Conservation (phyloP, 2,329 filamentous ascomycete species). For the Chaetomium globosum region DNA sequence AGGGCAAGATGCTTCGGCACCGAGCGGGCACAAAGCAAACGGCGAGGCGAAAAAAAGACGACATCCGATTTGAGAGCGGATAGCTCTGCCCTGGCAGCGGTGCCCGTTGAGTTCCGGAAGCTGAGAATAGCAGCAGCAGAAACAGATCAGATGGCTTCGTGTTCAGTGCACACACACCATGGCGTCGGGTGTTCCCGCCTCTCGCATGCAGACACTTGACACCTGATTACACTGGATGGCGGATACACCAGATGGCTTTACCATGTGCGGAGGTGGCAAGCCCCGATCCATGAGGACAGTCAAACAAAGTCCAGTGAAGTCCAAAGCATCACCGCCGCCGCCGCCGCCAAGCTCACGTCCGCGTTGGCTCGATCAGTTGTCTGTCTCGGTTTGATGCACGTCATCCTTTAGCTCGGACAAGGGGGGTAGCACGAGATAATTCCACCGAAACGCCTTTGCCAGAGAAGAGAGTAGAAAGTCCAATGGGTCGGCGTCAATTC, state of each 20-base stretch:
- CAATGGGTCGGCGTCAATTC: conserved; percentile 25
- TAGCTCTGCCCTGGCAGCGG: conserved; percentile 8
- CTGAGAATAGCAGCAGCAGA: conserved; percentile 29
- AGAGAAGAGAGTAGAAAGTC: conserved; percentile 1
- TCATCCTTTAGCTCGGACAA: conserved; percentile 9
- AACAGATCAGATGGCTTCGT: conserved; percentile 16
- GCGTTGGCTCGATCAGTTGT: conserved; percentile 6
- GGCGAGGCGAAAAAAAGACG: conserved; percentile 13
- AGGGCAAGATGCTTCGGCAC: conserved; percentile 23
- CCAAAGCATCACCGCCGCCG: not conserved
- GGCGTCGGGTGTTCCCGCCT: conserved; percentile 15
- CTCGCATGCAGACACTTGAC: conserved; percentile 5
- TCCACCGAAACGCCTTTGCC: conserved; percentile 10
- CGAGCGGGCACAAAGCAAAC: conserved; percentile 26
- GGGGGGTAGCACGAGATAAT: conserved; percentile 16
- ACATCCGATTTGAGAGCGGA: conserved; percentile 32
- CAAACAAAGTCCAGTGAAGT: not conserved
- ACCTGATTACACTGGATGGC: conserved; percentile 1
- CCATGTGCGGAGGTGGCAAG: conserved; percentile 2
- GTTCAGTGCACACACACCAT: conserved; percentile 7
- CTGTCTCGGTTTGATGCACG: conserved; percentile 22
- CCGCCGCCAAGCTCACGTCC: not conserved
- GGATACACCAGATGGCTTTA: not conserved
- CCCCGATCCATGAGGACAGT: not conserved
- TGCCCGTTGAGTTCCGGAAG: conserved; percentile 2